These are phyloP conservation scores for Cladosporium velox DNA, from an alignment of 2,329 filamentous ascomycete genomes.

Conservation along the genomic window DNA sequence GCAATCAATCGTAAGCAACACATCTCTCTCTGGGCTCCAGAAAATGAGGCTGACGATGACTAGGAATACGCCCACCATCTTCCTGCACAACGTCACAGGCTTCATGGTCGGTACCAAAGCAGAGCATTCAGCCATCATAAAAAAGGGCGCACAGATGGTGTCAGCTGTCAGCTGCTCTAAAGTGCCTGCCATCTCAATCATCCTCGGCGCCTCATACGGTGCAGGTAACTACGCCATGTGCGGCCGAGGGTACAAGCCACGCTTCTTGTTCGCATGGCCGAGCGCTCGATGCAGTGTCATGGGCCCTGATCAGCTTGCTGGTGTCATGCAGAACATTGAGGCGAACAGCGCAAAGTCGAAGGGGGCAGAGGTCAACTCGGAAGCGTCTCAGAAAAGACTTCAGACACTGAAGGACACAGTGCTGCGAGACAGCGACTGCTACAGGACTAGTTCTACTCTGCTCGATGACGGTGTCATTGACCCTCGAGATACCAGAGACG, in stretches of 20 bases:
- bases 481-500: background rate
- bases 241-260: slow-evolving; percentile 45
- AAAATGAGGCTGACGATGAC: background rate
- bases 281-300: slow-evolving; percentile 21
- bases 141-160: slow-evolving; percentile 48
- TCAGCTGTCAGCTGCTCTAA: slow-evolving; percentile 48
- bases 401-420: slow-evolving; percentile 4
- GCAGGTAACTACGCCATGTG: slow-evolving; percentile 54
- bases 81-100: slow-evolving; percentile 52
- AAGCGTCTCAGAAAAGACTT: background rate
- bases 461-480: slow-evolving; percentile 4
- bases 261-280: slow-evolving; percentile 46
- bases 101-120: slow-evolving; percentile 53
- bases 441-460: slow-evolving; percentile 3
- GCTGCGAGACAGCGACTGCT: slow-evolving; percentile 11
- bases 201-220: slow-evolving; percentile 49
- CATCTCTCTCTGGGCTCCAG: background rate
- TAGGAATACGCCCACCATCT: slow-evolving; percentile 45
- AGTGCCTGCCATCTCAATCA: slow-evolving; percentile 50
- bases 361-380: background rate
- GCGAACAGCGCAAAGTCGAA: slow-evolving; percentile 13
- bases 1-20: slow-evolving; percentile 44
- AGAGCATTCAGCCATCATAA: slow-evolving; percentile 49
- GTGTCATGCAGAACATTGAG: slow-evolving; percentile 20
- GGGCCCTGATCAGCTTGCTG: slow-evolving; percentile 22